phyloP scores from a whole-genome alignment of 2,329 filamentous ascomycete species.

The Clonostachys chloroleuca region DNA sequence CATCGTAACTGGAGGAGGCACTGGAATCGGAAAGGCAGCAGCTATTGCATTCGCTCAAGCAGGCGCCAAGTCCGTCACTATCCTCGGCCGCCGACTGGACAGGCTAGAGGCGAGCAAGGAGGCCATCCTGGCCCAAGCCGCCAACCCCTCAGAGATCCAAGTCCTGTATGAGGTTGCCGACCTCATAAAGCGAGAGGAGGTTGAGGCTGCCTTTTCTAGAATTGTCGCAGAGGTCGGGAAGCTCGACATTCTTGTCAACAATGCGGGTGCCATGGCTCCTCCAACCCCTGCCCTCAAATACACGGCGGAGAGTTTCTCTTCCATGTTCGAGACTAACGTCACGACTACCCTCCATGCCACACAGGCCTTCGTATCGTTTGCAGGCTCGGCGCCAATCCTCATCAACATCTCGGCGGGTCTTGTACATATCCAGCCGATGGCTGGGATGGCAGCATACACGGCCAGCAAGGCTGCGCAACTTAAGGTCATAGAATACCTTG shows the following conservation, averaged over 20 bases:
- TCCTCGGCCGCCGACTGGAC: constrained; percentile 27
- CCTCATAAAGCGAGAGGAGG: constrained; percentile 12
- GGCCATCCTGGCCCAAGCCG: constrained; percentile 24
- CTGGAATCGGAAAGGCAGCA: constrained; percentile 59
- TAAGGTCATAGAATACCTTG: constrained; percentile 27
- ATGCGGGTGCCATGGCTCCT: constrained; percentile 9
- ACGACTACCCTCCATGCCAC: constrained; percentile 13
- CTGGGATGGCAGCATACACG: constrained; percentile 17
- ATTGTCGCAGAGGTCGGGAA: constrained; percentile 4
- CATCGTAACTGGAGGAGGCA: constrained; percentile 60
- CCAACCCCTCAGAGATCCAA: constrained; percentile 39
- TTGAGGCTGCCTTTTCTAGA: constrained; percentile 1
- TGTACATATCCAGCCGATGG: constrained; percentile 1
- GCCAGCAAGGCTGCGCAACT: constrained; percentile 23
- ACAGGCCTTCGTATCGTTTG: constrained; percentile 6
- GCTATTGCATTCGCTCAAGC: constrained; percentile 49
- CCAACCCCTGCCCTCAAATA: not conserved
- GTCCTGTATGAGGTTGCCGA: constrained; percentile 18
- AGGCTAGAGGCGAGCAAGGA: constrained; percentile 14
- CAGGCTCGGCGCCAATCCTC: no score
- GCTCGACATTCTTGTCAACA: constrained; percentile 21
- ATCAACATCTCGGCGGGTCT: no score
- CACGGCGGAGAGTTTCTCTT: not conserved
- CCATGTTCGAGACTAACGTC: constrained; percentile 13
- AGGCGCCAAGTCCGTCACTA: constrained; percentile 23